phyloP scores from a whole-genome alignment of 140 eudicot genomes.

The Oenanthe javanica region DNA sequence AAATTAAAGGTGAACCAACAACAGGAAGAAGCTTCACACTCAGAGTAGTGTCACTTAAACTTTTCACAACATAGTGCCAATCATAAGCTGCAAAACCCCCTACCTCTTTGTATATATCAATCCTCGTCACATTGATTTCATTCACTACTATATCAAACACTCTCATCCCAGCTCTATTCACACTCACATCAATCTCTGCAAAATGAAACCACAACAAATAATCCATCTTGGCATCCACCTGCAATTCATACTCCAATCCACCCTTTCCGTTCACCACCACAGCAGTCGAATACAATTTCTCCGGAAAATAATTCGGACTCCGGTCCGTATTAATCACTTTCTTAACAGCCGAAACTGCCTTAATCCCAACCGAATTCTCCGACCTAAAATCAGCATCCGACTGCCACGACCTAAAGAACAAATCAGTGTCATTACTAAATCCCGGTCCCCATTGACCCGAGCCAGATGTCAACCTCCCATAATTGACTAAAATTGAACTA shows the following conservation, averaged over 20 bases:
- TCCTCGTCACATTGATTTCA: slow-evolving; percentile 56
- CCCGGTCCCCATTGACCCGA: slow-evolving; percentile 93
- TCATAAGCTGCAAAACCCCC: slow-evolving; percentile 86
- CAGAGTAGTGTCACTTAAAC: slow-evolving; percentile 59
- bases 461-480: slow-evolving; percentile 74
- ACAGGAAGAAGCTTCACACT: slow-evolving; percentile 63
- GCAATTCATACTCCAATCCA: slow-evolving; percentile 62
- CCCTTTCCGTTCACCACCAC: slow-evolving; percentile 37
- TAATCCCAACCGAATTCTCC: slow-evolving; percentile 12
- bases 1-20: slow-evolving; percentile 65
- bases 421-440: slow-evolving; percentile 68
- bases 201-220: slow-evolving; percentile 88
- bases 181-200: slow-evolving; percentile 82
- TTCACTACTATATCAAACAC: slow-evolving; percentile 78
- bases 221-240: slow-evolving; percentile 87
- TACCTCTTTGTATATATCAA: slow-evolving; percentile 71
- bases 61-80: slow-evolving; percentile 59
- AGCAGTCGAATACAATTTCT: slow-evolving; percentile 65
- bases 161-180: slow-evolving; percentile 65
- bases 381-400: slow-evolving; percentile 46
- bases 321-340: slow-evolving; percentile 28
- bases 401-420: slow-evolving; percentile 69
- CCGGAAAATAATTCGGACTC: slow-evolving; percentile 74
- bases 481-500: slow-evolving; percentile 58
- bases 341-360: slow-evolving; percentile 44